Conservation (phyloP, 1,284 basidiomycete species). For the Cutaneotrichosporon sp. region DNA sequence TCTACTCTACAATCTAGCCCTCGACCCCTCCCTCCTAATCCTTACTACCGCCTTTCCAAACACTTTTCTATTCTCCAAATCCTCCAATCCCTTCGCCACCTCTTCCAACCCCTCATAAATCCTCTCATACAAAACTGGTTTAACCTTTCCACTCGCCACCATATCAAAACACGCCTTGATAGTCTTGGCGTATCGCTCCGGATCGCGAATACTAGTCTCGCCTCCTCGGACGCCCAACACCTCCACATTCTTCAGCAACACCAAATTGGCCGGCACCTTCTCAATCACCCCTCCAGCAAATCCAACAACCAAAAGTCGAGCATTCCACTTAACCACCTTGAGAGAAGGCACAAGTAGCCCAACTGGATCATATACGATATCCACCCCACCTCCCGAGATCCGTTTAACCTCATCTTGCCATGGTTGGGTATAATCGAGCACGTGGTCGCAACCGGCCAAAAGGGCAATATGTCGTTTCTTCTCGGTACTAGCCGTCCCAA, state of each 20-base stretch:
- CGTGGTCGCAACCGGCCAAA: slow-evolving; percentile 51
- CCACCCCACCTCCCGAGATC: slow-evolving; percentile 73
- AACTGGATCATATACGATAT: slow-evolving; percentile 87
- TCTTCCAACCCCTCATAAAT: slow-evolving; percentile 8
- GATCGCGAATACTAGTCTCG: slow-evolving; percentile 60
- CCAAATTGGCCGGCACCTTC: slow-evolving; percentile 83
- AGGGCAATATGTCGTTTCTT: slow-evolving; percentile 52
- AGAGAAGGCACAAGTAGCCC: slow-evolving; percentile 56
- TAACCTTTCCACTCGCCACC: not conserved
- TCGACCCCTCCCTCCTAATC: slow-evolving; percentile 56
- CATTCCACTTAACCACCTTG: slow-evolving; percentile 93
- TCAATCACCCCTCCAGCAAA: slow-evolving; percentile 86
- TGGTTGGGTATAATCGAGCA: slow-evolving; percentile 52
- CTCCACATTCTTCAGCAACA: slow-evolving; percentile 81
- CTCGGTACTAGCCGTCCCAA: slow-evolving; percentile 52
- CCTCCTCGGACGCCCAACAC: slow-evolving; percentile 85
- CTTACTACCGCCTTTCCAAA: slow-evolving; percentile 86
- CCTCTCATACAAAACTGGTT: slow-evolving; percentile 1
- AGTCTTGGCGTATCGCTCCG: not conserved
- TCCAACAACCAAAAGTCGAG: slow-evolving; percentile 83
- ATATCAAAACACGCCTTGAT: slow-evolving; percentile 22
- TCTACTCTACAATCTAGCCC: slow-evolving; percentile 14
- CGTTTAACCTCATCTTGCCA: slow-evolving; percentile 59
- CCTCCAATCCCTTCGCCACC: slow-evolving; percentile 38
- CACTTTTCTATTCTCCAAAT: slow-evolving; percentile 69